These are phyloP conservation scores for Exophiala xenobiotica DNA, from an alignment of 2,329 filamentous ascomycete species.

Conservation along the genomic window DNA sequence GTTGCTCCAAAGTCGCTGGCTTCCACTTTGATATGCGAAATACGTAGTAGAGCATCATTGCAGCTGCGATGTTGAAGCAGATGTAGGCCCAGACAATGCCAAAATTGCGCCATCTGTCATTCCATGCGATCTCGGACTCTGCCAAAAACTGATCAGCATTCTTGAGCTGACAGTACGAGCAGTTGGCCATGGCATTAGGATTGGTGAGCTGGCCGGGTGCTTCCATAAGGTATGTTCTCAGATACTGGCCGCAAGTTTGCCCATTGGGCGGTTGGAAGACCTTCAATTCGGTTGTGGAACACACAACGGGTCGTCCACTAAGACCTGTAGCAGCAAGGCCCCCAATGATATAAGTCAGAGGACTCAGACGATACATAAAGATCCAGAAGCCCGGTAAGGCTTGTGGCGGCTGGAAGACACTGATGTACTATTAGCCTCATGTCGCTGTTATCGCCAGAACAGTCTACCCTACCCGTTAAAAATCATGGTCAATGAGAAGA, in stretches of 20 bases:
- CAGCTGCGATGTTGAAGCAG: slow-evolving; percentile 57
- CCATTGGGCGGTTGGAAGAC: slow-evolving; percentile 46
- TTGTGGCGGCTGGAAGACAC: slow-evolving; percentile 64
- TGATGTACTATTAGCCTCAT: too few relatives aligned
- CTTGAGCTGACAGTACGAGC: slow-evolving; percentile 55
- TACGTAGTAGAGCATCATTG: slow-evolving; percentile 55
- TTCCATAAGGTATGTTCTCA: slow-evolving; percentile 47
- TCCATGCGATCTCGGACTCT: slow-evolving; percentile 52
- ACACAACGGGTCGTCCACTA: slow-evolving; percentile 59
- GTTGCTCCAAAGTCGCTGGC: too few relatives aligned
- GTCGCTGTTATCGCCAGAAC: too few relatives aligned
- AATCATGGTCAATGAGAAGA: slow-evolving; percentile 61
- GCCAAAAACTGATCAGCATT: slow-evolving; percentile 43
- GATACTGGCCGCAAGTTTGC: slow-evolving; percentile 59
- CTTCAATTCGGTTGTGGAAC: slow-evolving; percentile 64
- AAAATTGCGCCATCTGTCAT: slow-evolving; percentile 66
- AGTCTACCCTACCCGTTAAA: too few relatives aligned
- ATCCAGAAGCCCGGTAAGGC: slow-evolving; percentile 67
- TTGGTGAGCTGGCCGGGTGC: slow-evolving; percentile 55
- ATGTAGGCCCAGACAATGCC: slow-evolving; percentile 62
- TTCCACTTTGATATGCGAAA: too few relatives aligned
- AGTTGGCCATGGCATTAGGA: slow-evolving; percentile 55
- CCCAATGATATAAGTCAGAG: slow-evolving; percentile 74
- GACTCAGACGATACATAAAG: slow-evolving; percentile 79
- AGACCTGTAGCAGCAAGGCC: slow-evolving; percentile 45